These are phyloP conservation scores for Neophaeococcomyces aloes DNA, from an alignment of 2,329 filamentous ascomycete genomes.

Conservation along the genomic window DNA sequence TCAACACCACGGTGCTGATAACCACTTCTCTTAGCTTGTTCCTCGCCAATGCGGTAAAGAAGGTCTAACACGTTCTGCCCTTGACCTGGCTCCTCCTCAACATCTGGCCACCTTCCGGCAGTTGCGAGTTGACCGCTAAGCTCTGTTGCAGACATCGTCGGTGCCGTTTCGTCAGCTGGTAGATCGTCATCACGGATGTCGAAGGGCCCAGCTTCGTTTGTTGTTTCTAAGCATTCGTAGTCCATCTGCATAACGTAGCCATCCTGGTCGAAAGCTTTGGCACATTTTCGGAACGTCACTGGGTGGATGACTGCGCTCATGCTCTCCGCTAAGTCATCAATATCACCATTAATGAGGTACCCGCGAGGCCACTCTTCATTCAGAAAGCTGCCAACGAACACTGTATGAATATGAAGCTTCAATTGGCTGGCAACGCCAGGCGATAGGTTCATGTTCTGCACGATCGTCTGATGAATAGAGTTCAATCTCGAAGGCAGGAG, in stretches of 20 bases:
- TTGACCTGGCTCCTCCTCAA: constrained; percentile 31
- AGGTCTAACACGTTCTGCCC: constrained; percentile 76
- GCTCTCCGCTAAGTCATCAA: constrained; percentile 9
- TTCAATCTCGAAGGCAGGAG: constrained; percentile 14
- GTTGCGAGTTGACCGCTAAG: constrained; percentile 18
- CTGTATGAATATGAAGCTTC: constrained; percentile 15
- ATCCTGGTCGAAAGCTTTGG: neutral
- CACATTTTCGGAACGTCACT: neutral
- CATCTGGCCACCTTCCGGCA: constrained; percentile 23
- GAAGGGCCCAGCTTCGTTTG: neutral
- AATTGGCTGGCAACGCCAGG: constrained; percentile 8
- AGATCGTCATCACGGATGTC: neutral
- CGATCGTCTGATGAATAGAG: constrained; percentile 11
- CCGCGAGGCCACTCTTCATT: constrained; percentile 17
- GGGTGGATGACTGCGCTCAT: constrained; percentile 5
- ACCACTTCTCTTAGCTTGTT: constrained; percentile 76
- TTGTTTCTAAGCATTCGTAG: neutral
- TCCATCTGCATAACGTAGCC: neutral
- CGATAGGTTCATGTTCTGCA: constrained; percentile 5
- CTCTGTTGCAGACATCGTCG: constrained; percentile 11
- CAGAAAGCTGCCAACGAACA: constrained; percentile 18
- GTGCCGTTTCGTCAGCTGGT: constrained; percentile 10
- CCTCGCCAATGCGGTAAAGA: constrained; percentile 85
- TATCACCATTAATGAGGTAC: constrained; percentile 17
- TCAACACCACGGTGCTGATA: constrained; percentile 88